Evolutionary conservation across 345 rosid genomes (phyloP), one percentile per base, ranked within the genome.

Genomic region (Trapa incisa): DNA sequence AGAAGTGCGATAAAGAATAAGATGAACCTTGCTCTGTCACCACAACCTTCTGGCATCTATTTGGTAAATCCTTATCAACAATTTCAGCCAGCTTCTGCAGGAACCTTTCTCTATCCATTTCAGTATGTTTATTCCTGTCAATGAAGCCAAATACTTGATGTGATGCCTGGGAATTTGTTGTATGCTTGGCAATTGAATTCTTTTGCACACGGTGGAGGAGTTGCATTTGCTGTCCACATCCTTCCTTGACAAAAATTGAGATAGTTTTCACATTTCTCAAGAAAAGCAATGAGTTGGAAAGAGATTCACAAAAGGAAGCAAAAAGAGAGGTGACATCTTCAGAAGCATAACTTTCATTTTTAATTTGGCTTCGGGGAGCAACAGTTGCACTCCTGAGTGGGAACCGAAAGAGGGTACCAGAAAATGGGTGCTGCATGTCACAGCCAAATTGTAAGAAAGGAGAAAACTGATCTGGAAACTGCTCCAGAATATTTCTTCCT

Each of bases 401-500:
- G 77, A 92, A 92, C 48, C 98, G 98, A 66, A 92, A 89, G 70
- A 92, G 92, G 67, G 98, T 92, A 64, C 98, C 98, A 29, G 92
- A 89, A 83, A 86, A 92, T 45, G 81, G 77, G 70, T 81, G 81
- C 77, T 82, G 86, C 76, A 92, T 80, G 81, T 92, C 96, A 73
- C 98, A 92, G 65, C 98, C 98, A 79, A 92, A 92, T 70, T 89
- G 92, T 72, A 92, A 77, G 72, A 87, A 92, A 32, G 98, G 96
- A 61, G 98, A 82, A 82, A 92, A 92, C 64, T 92, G 96, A 77
- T 92, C 98, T 67, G 98, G 98, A 78, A 92, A 92, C 80, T 92
- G 95, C 65, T 92, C 98, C 81, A 92, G 73, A 66, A 92, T 83
- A 75, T 86, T 86, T 78, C 92, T 86, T 58, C 98, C 96, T 6